Conservation (phyloP, 192 early-diverging fungal genomes). For the Irineochytrium annulatum region DNA sequence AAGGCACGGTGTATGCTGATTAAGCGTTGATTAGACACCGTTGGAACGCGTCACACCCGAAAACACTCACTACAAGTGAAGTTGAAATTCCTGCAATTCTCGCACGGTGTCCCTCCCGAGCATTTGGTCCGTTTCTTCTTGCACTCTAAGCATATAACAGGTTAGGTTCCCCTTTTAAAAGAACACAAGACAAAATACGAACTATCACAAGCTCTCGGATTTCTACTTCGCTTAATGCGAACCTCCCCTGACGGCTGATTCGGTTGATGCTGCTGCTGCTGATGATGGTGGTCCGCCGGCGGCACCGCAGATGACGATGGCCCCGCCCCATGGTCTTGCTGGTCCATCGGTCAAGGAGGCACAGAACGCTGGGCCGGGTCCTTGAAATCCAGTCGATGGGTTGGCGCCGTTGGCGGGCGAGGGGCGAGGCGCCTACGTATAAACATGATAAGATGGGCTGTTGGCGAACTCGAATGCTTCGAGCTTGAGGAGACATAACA, state of each 20-base stretch:
- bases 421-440: too few species aligned
- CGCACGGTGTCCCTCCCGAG: conserved; percentile 29
- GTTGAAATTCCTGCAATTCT: conserved; percentile 28
- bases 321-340: too few species aligned
- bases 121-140: conserved; percentile 38
- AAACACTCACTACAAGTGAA: conserved; percentile 24
- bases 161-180: neutral
- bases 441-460: too few species aligned
- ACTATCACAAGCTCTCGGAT: conserved; percentile 31
- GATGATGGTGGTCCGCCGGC: too few species aligned
- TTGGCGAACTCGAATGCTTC: too few species aligned
- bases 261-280: too few species aligned
- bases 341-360: too few species aligned
- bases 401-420: too few species aligned
- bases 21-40: conserved; percentile 5
- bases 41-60: neutral
- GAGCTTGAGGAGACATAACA: too few species aligned
- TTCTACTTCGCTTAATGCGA: conserved; percentile 20
- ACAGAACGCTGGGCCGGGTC: too few species aligned
- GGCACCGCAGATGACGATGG: too few species aligned
- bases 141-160: conserved; percentile 1
- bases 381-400: too few species aligned
- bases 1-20: conserved; percentile 26
- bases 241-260: neutral
- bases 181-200: neutral